A percentile compares a stretch with the other conserved stretches of the same genome.
phyloP scores from a whole-genome alignment of 805 yeast species.

The Ogataea thermomethanolica region DNA sequence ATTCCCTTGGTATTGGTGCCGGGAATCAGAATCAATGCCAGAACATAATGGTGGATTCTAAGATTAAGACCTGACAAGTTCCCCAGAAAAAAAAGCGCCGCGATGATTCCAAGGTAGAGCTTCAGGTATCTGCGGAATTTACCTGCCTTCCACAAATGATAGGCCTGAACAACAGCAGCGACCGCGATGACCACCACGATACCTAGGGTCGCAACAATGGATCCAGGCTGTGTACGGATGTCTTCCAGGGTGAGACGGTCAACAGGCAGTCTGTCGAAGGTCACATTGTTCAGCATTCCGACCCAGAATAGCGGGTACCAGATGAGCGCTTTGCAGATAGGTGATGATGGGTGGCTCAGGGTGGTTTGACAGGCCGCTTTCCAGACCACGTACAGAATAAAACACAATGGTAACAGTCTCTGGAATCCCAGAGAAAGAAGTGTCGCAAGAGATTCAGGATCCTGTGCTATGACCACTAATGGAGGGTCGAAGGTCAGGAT shows the following conservation, averaged over 20 bases:
- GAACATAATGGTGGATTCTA: constrained; percentile 74
- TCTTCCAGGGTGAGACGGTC: constrained; percentile 78
- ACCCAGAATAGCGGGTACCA: constrained; percentile 87
- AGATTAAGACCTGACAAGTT: constrained; percentile 64
- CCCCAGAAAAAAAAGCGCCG: constrained; percentile 43
- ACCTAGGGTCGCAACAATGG: constrained; percentile 56
- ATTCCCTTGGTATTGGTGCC: constrained; percentile 77
- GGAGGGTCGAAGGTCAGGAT: constrained; percentile 81
- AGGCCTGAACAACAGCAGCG: constrained; percentile 71
- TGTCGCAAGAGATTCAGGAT: constrained; percentile 51
- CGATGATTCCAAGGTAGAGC: constrained; percentile 47
- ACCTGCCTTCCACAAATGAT: constrained; percentile 75
- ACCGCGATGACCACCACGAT: constrained; percentile 45
- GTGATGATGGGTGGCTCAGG: constrained; percentile 35
- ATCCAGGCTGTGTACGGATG: constrained; percentile 72
- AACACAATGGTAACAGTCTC: constrained; percentile 70
- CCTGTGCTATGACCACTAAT: constrained; percentile 47
- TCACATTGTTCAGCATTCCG: constrained; percentile 79
- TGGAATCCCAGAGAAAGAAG: constrained; percentile 69
- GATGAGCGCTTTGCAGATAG: constrained; percentile 41
- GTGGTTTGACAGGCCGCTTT: constrained; percentile 50
- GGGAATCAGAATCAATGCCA: constrained; percentile 74
- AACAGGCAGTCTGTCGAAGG: constrained; percentile 84
- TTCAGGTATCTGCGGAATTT: constrained; percentile 55
- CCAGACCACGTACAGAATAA: constrained; percentile 72